Evolutionary conservation across 192 early-diverging fungal genomes (phyloP).

Genomic region (Coemansia sp.): DNA sequence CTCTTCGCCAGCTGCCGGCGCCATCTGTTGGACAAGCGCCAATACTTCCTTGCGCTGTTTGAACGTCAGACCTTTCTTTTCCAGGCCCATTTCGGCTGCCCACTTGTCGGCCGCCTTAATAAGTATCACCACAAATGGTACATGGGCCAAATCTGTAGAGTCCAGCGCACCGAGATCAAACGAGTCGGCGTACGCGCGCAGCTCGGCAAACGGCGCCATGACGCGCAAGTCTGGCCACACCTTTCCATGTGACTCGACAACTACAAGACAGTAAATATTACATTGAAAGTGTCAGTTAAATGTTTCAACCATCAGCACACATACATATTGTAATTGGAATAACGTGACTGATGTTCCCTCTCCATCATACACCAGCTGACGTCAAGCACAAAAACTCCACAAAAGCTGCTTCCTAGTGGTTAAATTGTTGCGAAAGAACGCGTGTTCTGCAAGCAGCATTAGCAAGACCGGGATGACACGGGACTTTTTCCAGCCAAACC

Average conservation of each 20-base stretch:
- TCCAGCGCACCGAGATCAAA: constrained; percentile 71
- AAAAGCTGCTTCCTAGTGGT: background rate
- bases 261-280: constrained; percentile 43
- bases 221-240: constrained; percentile 76
- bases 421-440: background rate
- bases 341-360: background rate
- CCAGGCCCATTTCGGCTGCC: constrained; percentile 54
- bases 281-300: background rate
- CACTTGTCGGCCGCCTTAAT: constrained; percentile 72
- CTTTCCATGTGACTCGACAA: constrained; percentile 88
- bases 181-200: constrained; percentile 58
- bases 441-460: background rate
- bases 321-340: background rate
- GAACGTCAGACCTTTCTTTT: constrained; percentile 37
- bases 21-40: constrained; percentile 56
- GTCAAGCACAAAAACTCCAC: background rate
- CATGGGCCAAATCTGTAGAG: constrained; percentile 69
- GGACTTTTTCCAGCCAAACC: background rate
- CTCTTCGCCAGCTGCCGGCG: constrained; percentile 67
- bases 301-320: background rate
- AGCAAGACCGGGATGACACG: background rate
- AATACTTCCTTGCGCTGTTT: constrained; percentile 68
- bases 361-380: background rate
- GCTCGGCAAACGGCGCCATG: constrained; percentile 73
- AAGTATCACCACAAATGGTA: constrained; percentile 83